phyloP scores from a whole-genome alignment of 768 basidiomycete species.

The Royoungia palumana region DNA sequence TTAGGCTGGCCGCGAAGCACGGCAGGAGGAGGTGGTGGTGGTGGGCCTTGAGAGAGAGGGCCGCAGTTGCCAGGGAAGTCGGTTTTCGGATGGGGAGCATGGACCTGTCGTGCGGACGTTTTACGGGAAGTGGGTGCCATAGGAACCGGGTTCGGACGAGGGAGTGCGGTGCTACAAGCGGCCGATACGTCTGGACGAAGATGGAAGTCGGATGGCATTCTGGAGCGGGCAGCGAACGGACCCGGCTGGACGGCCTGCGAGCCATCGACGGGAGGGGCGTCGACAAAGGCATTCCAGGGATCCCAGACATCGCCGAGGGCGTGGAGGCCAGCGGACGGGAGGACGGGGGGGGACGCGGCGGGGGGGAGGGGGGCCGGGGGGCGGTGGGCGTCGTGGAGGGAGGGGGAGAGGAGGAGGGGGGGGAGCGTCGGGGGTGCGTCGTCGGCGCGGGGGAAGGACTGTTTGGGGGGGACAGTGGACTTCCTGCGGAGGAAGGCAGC shows the following conservation, averaged over 20 bases:
- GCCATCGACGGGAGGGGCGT: no score
- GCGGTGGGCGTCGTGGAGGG: conserved; percentile 29
- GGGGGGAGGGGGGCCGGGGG: conserved; percentile 3
- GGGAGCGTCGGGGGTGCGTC: conserved; percentile 32
- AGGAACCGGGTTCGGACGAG: conserved; percentile 17
- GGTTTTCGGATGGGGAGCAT: background rate
- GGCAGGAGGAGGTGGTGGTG: conserved; percentile 10
- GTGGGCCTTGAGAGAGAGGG: background rate
- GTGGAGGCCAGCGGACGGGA: background rate
- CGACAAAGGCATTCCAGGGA: conserved; percentile 17
- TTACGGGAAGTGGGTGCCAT: conserved; percentile 12
- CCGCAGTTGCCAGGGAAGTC: conserved; percentile 18
- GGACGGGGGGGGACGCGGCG: conserved; percentile 17
- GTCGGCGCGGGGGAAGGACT: background rate
- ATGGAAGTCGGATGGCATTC: conserved; percentile 4
- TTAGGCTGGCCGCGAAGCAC: conserved; percentile 23
- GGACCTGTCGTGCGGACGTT: background rate
- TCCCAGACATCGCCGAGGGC: conserved; percentile 18
- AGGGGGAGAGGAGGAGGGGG: conserved; percentile 41
- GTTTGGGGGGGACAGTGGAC: conserved; percentile 25
- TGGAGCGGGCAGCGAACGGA: conserved; percentile 8
- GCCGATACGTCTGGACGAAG: conserved; percentile 5
- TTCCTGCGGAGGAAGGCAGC: conserved; percentile 58
- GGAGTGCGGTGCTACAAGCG: background rate
- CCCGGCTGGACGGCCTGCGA: conserved; percentile 5